Conservation (phyloP, 225 moss, liverwort and hornwort genomes). For the Sphagnum contortum region DNA sequence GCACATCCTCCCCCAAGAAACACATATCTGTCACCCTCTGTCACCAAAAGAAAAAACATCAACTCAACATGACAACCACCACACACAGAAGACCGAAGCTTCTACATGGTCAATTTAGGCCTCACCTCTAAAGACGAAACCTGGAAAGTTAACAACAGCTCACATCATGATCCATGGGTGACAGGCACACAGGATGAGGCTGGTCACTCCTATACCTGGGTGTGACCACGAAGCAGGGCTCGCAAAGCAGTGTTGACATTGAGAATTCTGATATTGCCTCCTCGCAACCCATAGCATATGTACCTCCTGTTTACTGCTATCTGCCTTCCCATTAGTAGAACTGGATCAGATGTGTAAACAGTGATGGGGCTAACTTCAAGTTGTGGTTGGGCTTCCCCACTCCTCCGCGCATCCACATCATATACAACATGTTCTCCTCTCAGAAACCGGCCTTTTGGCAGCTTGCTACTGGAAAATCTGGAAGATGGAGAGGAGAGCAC, state of each 20-base stretch:
- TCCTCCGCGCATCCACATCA: constrained; percentile 42
- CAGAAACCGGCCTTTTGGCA: constrained; percentile 37
- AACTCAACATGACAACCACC: too few relatives aligned
- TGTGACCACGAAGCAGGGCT: constrained; percentile 47
- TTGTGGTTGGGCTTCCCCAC: constrained; percentile 50
- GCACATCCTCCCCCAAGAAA: constrained; percentile 3
- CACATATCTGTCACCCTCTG: constrained; percentile 15
- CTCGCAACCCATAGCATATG: constrained; percentile 51
- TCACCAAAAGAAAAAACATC: too few relatives aligned
- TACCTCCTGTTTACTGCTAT: constrained; percentile 60
- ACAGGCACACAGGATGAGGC: neutral
- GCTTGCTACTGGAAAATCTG: constrained; percentile 33
- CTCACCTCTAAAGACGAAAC: neutral
- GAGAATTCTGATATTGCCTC: constrained; percentile 43
- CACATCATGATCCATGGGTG: neutral
- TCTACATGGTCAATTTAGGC: neutral
- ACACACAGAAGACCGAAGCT: too few relatives aligned
- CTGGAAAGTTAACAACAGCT: neutral
- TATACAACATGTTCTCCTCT: constrained; percentile 39
- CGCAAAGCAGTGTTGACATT: constrained; percentile 56
- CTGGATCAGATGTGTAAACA: constrained; percentile 48
- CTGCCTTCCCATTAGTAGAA: constrained; percentile 43
- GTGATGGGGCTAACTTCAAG: constrained; percentile 60
- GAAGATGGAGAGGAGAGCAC: constrained; percentile 18
- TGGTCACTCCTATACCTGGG: constrained; percentile 17